A percentile compares a stretch with the other conserved stretches of the same genome.
Conservation (phyloP, 1,284 basidiomycete species). For the Boletus sp. region DNA sequence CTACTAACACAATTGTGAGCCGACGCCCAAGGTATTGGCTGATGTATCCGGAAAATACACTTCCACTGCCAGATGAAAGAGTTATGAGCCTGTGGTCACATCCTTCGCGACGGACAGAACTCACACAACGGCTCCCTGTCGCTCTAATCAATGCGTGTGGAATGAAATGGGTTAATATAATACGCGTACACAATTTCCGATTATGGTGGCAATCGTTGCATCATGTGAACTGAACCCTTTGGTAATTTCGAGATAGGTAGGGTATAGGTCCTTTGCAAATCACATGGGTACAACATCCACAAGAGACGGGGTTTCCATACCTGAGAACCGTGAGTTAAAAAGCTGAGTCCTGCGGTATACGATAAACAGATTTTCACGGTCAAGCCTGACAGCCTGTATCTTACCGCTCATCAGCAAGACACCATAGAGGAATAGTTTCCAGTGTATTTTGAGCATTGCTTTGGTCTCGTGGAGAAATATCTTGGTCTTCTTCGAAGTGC, state of each 20-base stretch:
- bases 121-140: conserved; percentile 73
- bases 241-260: conserved; percentile 72
- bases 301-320: conserved; percentile 28
- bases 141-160: conserved; percentile 17
- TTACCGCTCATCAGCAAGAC: conserved; percentile 76
- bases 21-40: conserved; percentile 90
- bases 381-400: conserved; percentile 28
- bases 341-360: conserved; percentile 76
- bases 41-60: conserved; percentile 73
- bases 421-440: conserved; percentile 86
- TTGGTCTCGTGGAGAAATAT: conserved; percentile 75
- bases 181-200: conserved; percentile 76
- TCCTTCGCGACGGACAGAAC: conserved; percentile 10
- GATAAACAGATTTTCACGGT: background rate
- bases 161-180: background rate
- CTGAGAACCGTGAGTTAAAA: conserved; percentile 88
- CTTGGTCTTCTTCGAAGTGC: conserved; percentile 59
- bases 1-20: conserved; percentile 74
- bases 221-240: conserved; percentile 62
- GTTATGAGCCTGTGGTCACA: background rate
- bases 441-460: conserved; percentile 83
- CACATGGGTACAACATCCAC: background rate
- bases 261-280: conserved; percentile 65
- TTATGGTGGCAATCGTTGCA: conserved; percentile 88
- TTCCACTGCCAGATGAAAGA: conserved; percentile 56